Conservation (phyloP, 257 asterid genomes). For the Perilla frutescens region DNA sequence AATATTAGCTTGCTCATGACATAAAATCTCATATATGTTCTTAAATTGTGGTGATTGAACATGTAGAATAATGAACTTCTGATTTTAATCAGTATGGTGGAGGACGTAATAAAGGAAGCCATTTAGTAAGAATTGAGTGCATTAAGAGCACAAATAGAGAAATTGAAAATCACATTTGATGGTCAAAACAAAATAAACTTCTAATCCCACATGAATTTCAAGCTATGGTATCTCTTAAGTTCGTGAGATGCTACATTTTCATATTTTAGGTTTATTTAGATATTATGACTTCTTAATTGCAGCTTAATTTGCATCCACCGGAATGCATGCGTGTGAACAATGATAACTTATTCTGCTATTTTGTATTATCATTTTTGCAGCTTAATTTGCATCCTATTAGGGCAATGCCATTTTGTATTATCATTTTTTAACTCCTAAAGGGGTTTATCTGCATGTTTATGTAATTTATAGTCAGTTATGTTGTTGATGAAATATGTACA, state of each 20-base stretch:
- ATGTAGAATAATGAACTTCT: neutral
- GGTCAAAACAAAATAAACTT: neutral
- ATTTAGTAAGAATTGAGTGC: neutral
- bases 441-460: neutral
- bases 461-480: neutral
- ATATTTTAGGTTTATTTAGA: neutral
- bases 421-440: too few species aligned
- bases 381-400: too few species aligned
- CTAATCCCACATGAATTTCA: neutral
- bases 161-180: neutral
- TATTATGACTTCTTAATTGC: neutral
- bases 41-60: neutral
- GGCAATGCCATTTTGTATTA: too few species aligned
- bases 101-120: neutral
- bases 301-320: neutral
- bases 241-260: neutral
- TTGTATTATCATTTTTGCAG: too few species aligned
- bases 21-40: neutral
- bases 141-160: too few species aligned
- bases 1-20: neutral
- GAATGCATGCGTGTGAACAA: slow-evolving; percentile 16
- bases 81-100: neutral
- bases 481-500: neutral
- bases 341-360: neutral
- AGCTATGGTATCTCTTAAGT: slow-evolving; percentile 17